Conservation (phyloP, 2,329 filamentous ascomycete genomes). For the Hypoxylon sp. region DNA sequence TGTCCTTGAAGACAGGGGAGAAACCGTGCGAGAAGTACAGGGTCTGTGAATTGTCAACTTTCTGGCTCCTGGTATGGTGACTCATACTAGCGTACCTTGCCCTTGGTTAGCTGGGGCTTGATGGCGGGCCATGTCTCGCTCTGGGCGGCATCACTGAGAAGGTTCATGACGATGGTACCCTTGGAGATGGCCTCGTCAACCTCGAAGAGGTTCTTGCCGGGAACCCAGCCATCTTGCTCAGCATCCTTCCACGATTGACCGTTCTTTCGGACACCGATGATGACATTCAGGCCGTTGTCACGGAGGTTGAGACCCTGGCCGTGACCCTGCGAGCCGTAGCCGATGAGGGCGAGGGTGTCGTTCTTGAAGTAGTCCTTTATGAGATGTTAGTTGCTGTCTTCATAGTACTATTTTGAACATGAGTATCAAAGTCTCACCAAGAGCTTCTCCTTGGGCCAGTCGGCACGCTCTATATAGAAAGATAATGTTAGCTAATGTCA, state of each 20-base stretch:
- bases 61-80: not conserved
- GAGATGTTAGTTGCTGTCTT: constrained; percentile 23
- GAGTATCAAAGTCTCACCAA: constrained; percentile 75
- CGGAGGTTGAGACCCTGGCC: constrained; percentile 99
- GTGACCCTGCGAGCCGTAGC: constrained; percentile 98
- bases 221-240: constrained; percentile 95
- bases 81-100: constrained; percentile 78
- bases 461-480: constrained; percentile 81
- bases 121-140: constrained; percentile 98
- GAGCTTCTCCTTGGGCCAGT: constrained; percentile 99
- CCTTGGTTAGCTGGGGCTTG: constrained; percentile 98
- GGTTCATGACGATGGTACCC: constrained; percentile 98
- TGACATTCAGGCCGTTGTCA: constrained; percentile 99
- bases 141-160: constrained; percentile 97
- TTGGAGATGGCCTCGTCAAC: constrained; percentile 95
- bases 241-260: constrained; percentile 99
- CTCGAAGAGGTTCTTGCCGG: constrained; percentile 99
- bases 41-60: constrained; percentile 70
- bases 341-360: constrained; percentile 98
- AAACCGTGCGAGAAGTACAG: constrained; percentile 99
- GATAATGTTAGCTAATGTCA: constrained; percentile 50
- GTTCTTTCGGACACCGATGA: constrained; percentile 98
- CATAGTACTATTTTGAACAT: constrained; percentile 7
- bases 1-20: constrained; percentile 99
- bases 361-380: constrained; percentile 98